Base-by-base conservation (phyloP, 2,329 filamentous ascomycete species). In the Neofusicoccum ribis region DNA sequence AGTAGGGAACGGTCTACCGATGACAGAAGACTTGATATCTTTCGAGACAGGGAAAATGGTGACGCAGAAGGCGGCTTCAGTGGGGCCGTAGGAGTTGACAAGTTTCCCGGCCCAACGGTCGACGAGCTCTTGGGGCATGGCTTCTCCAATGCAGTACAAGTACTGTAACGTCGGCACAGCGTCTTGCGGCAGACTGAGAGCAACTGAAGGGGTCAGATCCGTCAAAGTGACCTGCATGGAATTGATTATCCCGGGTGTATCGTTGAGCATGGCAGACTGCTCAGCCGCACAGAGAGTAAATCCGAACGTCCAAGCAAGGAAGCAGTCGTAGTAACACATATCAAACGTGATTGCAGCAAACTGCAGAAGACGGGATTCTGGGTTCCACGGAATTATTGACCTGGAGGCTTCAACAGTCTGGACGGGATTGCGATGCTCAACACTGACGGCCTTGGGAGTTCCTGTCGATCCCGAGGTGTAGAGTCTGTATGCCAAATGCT, bases 241-340 rank as follows among this genome's bases (percentile, higher is more conserved):
- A 12, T 74, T 76, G 59, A 80, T 77, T 11, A 72, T 71, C 2
- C 68, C 69, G 3, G 74, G 66, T 2, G 81, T 69, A 39, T 80
- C 71, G 59, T 79, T 75, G 12, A 81, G 71, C 71, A 81, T 75
- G 23, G 69, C 63, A 5, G 68, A 68, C 65, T 78, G 78, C 15
- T 76, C 73, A 23, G 78, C 75, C 12, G 78, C 75, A 67, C 79
- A 80, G 37, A 81, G 72, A 23, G 77, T 76, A 66, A 81, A 80
- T 0, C 79, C 79, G 62, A 78, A 76, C 9, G 74, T 74, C 79
- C 79, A 81, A 11, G 79, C 78, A 60, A 81, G 71, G 67, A 81
- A 81, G 70, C 79, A 81, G 67, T 81, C 79, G 62, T 79, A 81
- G 66, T 81, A 81, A 65, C 79, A 81, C 79, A 81, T 81, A 65